Evolutionary conservation across 2,329 filamentous ascomycete genomes (phyloP), one percentile per base, ranked within the genome.

Genomic region (Cyphellophora attinorum): DNA sequence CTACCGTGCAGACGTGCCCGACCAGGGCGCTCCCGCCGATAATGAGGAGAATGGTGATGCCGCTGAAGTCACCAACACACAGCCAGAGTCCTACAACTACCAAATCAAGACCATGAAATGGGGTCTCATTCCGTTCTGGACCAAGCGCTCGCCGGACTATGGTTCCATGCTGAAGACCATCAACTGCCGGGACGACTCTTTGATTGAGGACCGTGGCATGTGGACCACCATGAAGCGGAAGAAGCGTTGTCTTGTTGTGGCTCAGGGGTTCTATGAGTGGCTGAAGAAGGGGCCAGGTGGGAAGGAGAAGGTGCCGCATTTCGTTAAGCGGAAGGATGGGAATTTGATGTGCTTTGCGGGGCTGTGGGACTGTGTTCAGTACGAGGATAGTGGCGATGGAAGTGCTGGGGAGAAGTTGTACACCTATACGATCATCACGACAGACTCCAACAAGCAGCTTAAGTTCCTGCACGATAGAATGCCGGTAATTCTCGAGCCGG

Each of bases 261-360:
- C 84, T 6, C 81, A 95, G 58, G 91, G 91, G 2, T 98, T 96
- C 59, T 98, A 85, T 52, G 91, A 98, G 59, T 96, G 91, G 91
- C 64, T 93, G 40, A 89, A 89, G 58, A 84, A 79, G 50, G 79
- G 74, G 50, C 35, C 68, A 51, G 70, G 70, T 1, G 71, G 75
- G 5, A 88, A 82, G 47, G 81, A 91, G 35, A 93, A 85, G 60
- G 63, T 89, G 2, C 89, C 91, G 8, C 78, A 96, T 57, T 95
- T 78, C 50, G 73, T 85, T 14, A 88, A 79, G 59, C 70, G 86
- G 17, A 82, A 77, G 47, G 89, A 96, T 54, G 83, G 82, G 0
- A 72, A 77, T 48, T 61, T 95, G 49, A 84, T 94, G 80, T 89
- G 77, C 51, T 79, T 96, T 50, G 89, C 89, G 8, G 91, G 89